Evolutionary conservation across 306 rosid species (phyloP), one percentile per base, ranked within the genome.

Genomic region (Hippophae rhamnoides): DNA sequence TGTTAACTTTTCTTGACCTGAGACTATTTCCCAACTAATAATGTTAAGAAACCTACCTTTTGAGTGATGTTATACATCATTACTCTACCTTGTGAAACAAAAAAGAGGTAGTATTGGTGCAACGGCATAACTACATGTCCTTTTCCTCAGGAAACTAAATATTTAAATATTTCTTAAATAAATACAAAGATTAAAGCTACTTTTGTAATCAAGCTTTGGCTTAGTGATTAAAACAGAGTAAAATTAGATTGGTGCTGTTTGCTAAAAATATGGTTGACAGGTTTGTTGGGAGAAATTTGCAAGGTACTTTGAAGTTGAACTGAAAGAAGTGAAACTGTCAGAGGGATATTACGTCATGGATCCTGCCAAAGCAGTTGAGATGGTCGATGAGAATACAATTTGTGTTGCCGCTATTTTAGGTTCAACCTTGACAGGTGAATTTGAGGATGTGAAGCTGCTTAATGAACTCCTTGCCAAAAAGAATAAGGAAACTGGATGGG

Each of bases 261-360:
- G 38, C 38, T 46, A 3, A 46, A 46, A 46, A 46, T 46, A 0
- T 8, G 1, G 10, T 46, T 26, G 42, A 43, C 71, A 90, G 97
- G 97, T 90, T 12, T 90, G 98, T 66, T 87, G 98, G 98, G 96
- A 90, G 72, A 87, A 90, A 66, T 90, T 90, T 66, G 98, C 92
- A 0, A 81, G 89, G 81, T 90, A 90, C 78, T 90, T 90, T 50
- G 98, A 90, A 81, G 98, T 90, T 5, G 98, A 90, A 54, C 87
- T 90, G 52, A 90, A 87, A 79, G 98, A 90, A 80, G 95, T 90
- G 61, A 90, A 90, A 60, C 84, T 90, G 18, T 64, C 66, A 0
- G 96, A 87, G 56, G 95, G 79, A 58, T 85, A 59, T 70, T 90
- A 85, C 62, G 98, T 87, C 59, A 87, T 90, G 98, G 84, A 90